Base-by-base conservation (phyloP, 768 basidiomycete species). In the Pisolithus tinctorius region DNA sequence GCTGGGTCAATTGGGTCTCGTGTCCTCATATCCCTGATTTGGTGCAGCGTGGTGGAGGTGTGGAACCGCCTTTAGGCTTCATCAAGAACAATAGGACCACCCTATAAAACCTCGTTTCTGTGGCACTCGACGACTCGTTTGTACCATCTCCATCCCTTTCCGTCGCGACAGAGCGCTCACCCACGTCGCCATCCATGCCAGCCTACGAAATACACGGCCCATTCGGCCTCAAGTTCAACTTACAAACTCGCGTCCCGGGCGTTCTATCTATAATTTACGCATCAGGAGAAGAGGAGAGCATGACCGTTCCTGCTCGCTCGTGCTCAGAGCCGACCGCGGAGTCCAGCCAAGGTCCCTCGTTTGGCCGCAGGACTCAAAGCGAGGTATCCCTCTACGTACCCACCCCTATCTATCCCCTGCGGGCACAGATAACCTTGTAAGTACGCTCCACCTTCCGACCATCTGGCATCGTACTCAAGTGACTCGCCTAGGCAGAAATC, bases 391-490 rank as follows among this genome's bases (percentile, higher is more conserved):
- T 63, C 37, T 42, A 25, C 20, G 6, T 48, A 14, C 53, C 55
- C 14, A 40, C 62, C 47, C 49, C 57, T 38, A 34, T 49, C 26
- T 57, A 48, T 48, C 51, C 47, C 17, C 55, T 1, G 46, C 29
- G 17, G 48, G n/a, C 23, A 56, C 58, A 47, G 58, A 67, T 58
- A 62, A 64, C 58, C 52, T 58, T 51, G 65, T 68, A 49, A 53
- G 64, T 52, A 26, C n/a, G 0, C 26, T 7, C 13, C 37, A 34
- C 8, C 27, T 5, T 20, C 25, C 13, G 20, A 13, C 16, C 47
- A 20, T 9, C n/a, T n/a, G 8, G 7, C 13, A 31, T 31, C 27
- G 6, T 3, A 26, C 26, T 26, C 36, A 37, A 36, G 23, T n/a
- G 43, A 3, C 38, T 34, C 34, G 34, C 13, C 7, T 48, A 62